A percentile compares a stretch with the other conserved stretches of the same genome.
Conservation (phyloP, 2,329 filamentous ascomycete species). For the Colletotrichum sp. region DNA sequence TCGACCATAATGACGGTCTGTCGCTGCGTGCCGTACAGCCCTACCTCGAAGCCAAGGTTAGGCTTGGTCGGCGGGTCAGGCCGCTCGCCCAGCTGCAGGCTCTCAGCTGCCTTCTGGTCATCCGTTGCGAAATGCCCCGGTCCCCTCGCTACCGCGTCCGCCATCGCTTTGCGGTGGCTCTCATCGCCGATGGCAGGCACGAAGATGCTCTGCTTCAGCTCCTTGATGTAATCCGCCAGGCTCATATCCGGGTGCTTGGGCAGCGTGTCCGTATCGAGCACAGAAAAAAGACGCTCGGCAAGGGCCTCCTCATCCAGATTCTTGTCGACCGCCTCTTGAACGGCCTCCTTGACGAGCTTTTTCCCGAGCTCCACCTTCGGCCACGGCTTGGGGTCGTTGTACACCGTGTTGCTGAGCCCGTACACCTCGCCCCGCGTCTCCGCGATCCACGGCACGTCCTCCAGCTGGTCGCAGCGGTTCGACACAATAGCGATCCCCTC, state of each 20-base stretch:
- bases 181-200: constrained; percentile 62
- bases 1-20: constrained; percentile 68
- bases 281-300: constrained; percentile 53
- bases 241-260: constrained; percentile 44
- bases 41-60: constrained; percentile 55
- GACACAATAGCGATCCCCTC: constrained; percentile 66
- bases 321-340: constrained; percentile 44
- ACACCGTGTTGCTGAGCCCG: constrained; percentile 68
- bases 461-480: constrained; percentile 59
- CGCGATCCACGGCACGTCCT: constrained; percentile 63
- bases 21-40: constrained; percentile 69
- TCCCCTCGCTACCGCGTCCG: constrained; percentile 42
- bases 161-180: constrained; percentile 49
- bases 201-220: constrained; percentile 66
- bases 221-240: constrained; percentile 58
- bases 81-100: constrained; percentile 32
- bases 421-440: constrained; percentile 56
- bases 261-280: constrained; percentile 64
- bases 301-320: constrained; percentile 51
- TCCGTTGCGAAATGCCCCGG: constrained; percentile 42
- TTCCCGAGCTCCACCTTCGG: constrained; percentile 64
- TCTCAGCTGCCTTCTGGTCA: constrained; percentile 37
- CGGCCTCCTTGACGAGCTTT: constrained; percentile 45
- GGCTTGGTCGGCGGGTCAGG: constrained; percentile 29
- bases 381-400: constrained; percentile 59